Conservation (phyloP, 1,284 basidiomycete genomes). For the Neonothopanus nambi region DNA sequence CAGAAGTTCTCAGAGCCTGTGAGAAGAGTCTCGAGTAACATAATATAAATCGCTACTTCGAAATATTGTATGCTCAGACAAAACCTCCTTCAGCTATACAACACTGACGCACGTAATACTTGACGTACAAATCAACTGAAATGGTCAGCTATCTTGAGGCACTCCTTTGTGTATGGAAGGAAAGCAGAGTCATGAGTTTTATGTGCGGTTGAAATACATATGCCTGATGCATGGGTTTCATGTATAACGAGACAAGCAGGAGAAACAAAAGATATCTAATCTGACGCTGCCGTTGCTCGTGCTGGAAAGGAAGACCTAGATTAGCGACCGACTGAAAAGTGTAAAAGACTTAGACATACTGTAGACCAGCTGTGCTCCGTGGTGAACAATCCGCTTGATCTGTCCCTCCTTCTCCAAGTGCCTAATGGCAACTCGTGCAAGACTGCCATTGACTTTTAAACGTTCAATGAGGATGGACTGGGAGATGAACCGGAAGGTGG, state of each 20-base stretch:
- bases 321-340: conserved; percentile 11
- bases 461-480: conserved; percentile 98
- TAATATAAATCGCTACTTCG: too few species aligned
- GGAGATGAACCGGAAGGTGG: conserved; percentile 99
- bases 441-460: conserved; percentile 92
- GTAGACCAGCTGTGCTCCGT: conserved; percentile 93
- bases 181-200: conserved; percentile 18
- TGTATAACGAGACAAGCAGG: conserved; percentile 21
- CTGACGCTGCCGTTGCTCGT: conserved; percentile 62
- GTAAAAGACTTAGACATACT: conserved; percentile 54
- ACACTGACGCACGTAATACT: too few species aligned
- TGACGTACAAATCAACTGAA: too few species aligned
- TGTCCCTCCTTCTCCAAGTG: conserved; percentile 94
- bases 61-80: too few species aligned
- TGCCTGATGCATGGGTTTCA: conserved; percentile 34
- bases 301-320: conserved; percentile 38
- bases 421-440: conserved; percentile 91
- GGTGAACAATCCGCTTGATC: conserved; percentile 98
- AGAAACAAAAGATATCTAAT: conserved; percentile 42
- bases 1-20: too few species aligned
- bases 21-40: too few species aligned
- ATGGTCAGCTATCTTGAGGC: too few species aligned
- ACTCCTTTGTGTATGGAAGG: too few species aligned
- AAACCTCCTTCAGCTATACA: too few species aligned
- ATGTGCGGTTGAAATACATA: conserved; percentile 48